phyloP scores from a whole-genome alignment of 768 basidiomycete genomes.

The Tephrocybe sp. region DNA sequence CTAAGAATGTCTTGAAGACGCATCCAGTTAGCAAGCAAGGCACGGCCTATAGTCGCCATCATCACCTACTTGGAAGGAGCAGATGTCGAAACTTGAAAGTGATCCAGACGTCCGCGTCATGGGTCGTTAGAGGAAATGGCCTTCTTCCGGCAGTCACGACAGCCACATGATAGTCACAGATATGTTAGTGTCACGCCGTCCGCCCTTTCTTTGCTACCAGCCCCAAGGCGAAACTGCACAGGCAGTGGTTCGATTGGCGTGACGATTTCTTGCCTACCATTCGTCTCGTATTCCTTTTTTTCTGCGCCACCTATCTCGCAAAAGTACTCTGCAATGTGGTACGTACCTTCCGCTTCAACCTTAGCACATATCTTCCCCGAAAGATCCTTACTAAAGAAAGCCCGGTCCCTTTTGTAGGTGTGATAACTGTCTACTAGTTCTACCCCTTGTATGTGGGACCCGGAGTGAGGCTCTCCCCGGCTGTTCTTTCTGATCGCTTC shows the following conservation, averaged over 20 bases:
- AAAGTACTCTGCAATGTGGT: conserved; percentile 28
- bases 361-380: conserved; percentile 21
- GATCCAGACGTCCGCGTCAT: too few species aligned
- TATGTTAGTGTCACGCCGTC: conserved; percentile 14
- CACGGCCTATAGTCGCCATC: too few species aligned
- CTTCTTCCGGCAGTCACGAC: conserved; percentile 3
- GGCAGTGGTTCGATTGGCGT: conserved; percentile 9
- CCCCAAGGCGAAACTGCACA: conserved; percentile 10
- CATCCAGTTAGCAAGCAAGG: too few species aligned
- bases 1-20: too few species aligned
- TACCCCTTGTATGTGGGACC: conserved; percentile 60
- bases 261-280: conserved; percentile 4
- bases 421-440: conserved; percentile 74
- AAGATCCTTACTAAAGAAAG: conserved; percentile 7
- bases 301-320: conserved; percentile 22
- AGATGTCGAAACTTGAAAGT: too few species aligned
- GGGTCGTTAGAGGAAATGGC: background rate
- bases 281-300: conserved; percentile 7
- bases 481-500: conserved; percentile 25
- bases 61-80: too few species aligned
- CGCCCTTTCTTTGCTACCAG: conserved; percentile 3
- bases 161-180: conserved; percentile 19
- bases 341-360: conserved; percentile 9
- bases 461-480: conserved; percentile 11
- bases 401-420: conserved; percentile 47